phyloP scores from a whole-genome alignment of 495 filamentous ascomycete genomes.

The Talaromyces nanjingensis region DNA sequence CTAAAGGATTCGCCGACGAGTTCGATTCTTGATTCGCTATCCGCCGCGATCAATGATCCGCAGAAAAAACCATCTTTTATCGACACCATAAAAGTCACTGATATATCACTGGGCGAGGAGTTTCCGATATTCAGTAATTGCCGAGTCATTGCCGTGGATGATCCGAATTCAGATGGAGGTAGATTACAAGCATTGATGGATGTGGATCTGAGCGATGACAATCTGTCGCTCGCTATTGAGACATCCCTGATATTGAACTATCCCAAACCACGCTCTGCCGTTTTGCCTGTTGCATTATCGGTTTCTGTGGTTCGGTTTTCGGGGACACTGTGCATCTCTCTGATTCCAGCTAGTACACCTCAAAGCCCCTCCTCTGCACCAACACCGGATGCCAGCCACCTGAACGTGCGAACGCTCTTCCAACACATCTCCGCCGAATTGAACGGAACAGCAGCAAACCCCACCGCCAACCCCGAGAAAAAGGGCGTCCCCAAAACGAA shows the following conservation, averaged over 20 bases:
- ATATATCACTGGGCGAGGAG: slow-evolving; percentile 88
- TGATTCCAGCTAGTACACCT: slow-evolving; percentile 57
- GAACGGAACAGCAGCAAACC: slow-evolving; percentile 15
- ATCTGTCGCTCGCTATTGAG: slow-evolving; percentile 88
- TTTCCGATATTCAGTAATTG: slow-evolving; percentile 99
- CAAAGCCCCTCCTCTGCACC: slow-evolving; percentile 11
- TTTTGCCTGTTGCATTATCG: slow-evolving; percentile 86
- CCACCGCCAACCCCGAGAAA: slow-evolving; percentile 12
- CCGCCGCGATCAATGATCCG: slow-evolving; percentile 72
- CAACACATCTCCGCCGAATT: slow-evolving; percentile 31
- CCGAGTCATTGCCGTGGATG: slow-evolving; percentile 66
- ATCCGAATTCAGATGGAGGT: slow-evolving; percentile 43
- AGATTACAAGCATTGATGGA: slow-evolving; percentile 93
- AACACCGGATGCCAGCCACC: slow-evolving; percentile 6
- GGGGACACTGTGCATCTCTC: slow-evolving; percentile 85
- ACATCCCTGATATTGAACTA: slow-evolving; percentile 92
- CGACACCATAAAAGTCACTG: slow-evolving; percentile 87
- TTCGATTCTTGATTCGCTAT: slow-evolving; percentile 92
- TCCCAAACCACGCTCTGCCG: slow-evolving; percentile 77
- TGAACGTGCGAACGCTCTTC: slow-evolving; percentile 12
- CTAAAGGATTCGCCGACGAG: slow-evolving; percentile 62
- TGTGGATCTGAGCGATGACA: slow-evolving; percentile 85
- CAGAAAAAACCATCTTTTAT: slow-evolving; percentile 80
- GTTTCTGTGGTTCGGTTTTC: slow-evolving; percentile 91
- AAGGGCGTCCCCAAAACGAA: slow-evolving; percentile 59